phyloP scores from a whole-genome alignment of 1,284 basidiomycete genomes.

The Sporisorium sorghi region DNA sequence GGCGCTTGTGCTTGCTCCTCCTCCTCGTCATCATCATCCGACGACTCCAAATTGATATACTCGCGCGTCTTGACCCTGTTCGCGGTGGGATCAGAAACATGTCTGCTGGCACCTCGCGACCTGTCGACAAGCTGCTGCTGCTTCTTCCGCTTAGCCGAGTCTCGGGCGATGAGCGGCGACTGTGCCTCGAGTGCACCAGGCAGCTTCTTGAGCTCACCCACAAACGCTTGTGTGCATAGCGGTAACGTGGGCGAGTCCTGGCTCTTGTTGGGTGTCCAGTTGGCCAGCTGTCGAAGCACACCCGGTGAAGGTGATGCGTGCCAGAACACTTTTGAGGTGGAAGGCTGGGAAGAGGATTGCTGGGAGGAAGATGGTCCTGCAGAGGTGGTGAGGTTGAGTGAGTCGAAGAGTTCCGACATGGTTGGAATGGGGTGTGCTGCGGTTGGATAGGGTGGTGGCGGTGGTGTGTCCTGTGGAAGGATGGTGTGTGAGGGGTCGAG shows the following conservation, averaged over 20 bases:
- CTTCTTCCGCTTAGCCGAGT: constrained; percentile 38
- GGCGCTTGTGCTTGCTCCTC: constrained; percentile 2
- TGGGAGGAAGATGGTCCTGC: constrained; percentile 43
- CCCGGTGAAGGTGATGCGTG: constrained; percentile 48
- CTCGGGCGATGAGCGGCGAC: constrained; percentile 34
- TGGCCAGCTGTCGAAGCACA: constrained; percentile 31
- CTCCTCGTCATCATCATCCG: constrained; percentile 32
- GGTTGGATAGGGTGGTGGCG: too few species aligned
- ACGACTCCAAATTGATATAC: constrained; percentile 15
- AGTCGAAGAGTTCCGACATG: constrained; percentile 57
- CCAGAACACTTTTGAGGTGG: constrained; percentile 51
- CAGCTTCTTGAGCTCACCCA: constrained; percentile 47
- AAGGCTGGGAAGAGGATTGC: constrained; percentile 48
- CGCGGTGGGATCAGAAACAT: constrained; percentile 27
- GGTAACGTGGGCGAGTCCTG: constrained; percentile 46
- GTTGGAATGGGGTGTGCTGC: too few species aligned
- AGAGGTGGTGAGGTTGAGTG: constrained; percentile 42
- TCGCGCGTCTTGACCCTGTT: constrained; percentile 14
- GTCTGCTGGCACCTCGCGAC: constrained; percentile 6
- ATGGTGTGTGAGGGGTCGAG: neutral
- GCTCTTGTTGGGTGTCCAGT: constrained; percentile 37
- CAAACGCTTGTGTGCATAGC: constrained; percentile 49
- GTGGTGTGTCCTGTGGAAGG: neutral
- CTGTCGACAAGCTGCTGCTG: constrained; percentile 12
- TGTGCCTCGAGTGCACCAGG: constrained; percentile 29